phyloP scores from a whole-genome alignment of 495 filamentous ascomycete genomes.

The Hyaloscypha variabilis region DNA sequence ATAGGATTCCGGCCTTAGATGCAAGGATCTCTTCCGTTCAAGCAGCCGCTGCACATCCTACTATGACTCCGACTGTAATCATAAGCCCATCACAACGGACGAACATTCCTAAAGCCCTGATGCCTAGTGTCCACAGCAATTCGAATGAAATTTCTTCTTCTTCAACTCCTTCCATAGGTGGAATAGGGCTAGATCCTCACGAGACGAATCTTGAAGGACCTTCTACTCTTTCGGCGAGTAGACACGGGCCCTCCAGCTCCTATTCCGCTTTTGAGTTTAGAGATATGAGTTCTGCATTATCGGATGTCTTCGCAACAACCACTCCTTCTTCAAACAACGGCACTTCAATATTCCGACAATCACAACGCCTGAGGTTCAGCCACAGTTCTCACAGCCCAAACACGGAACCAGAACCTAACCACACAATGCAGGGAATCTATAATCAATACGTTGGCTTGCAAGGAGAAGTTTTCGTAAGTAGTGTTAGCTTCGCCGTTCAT shows the following conservation, averaged over 20 bases:
- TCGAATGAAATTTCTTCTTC: conserved; percentile 3
- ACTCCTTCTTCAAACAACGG: conserved; percentile 12
- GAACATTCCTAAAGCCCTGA: neutral
- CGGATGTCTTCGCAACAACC: conserved; percentile 1
- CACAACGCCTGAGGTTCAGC: conserved; percentile 4
- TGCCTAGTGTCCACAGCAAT: neutral
- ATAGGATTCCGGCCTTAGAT: conserved; percentile 15
- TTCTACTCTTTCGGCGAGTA: conserved; percentile 4
- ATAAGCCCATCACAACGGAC: conserved; percentile 10
- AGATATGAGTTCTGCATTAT: conserved; percentile 13
- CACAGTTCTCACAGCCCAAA: neutral
- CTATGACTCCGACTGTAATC: conserved; percentile 8
- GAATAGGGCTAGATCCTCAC: neutral
- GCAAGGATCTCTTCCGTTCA: conserved; percentile 8
- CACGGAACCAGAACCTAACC: conserved; percentile 5
- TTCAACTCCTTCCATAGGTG: neutral
- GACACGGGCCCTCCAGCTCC: neutral
- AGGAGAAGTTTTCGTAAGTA: conserved; percentile 16
- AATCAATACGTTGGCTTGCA: conserved; percentile 12
- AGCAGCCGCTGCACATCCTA: conserved; percentile 9
- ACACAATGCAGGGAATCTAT: conserved; percentile 12
- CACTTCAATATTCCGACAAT: conserved; percentile 7
- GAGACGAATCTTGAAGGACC: neutral
- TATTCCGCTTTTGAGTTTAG: conserved; percentile 12
- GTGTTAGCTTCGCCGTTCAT: conserved; percentile 1